phyloP scores from a whole-genome alignment of 345 rosid species.

The Turnera subulata region DNA sequence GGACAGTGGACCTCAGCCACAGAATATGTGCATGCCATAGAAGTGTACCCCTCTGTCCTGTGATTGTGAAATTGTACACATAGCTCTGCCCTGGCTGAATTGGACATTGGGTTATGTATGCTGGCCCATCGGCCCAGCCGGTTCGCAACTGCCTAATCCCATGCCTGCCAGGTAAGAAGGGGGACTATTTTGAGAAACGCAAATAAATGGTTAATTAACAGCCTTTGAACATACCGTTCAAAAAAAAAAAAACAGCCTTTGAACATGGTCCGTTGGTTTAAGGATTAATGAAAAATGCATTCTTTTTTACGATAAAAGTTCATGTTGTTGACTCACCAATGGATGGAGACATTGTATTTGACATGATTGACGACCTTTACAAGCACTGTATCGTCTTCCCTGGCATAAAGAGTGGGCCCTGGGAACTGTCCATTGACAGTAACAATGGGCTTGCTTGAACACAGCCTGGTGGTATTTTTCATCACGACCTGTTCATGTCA shows the following conservation, averaged over 20 bases:
- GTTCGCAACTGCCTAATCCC: constrained; percentile 67
- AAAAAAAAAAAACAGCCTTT: too few species aligned
- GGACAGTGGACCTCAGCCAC: constrained; percentile 67
- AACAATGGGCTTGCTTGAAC: constrained; percentile 40
- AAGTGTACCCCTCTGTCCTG: constrained; percentile 68
- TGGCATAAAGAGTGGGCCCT: constrained; percentile 48
- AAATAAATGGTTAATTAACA: not conserved
- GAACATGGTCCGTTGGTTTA: too few species aligned
- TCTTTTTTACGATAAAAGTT: not conserved
- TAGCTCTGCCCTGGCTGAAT: constrained; percentile 56
- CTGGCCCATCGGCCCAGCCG: constrained; percentile 89
- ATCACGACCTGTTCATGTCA: constrained; percentile 32
- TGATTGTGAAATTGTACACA: constrained; percentile 50
- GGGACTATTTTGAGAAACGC: not conserved
- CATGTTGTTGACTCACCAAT: constrained; percentile 38
- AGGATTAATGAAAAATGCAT: not conserved
- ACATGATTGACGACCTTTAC: constrained; percentile 55
- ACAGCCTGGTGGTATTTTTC: constrained; percentile 33
- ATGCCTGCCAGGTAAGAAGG: constrained; percentile 43
- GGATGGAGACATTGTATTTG: constrained; percentile 58
- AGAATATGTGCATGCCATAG: constrained; percentile 71
- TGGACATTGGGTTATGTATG: constrained; percentile 78
- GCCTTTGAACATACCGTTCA: too few species aligned
- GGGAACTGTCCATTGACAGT: constrained; percentile 45
- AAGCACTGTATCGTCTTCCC: constrained; percentile 52